These are phyloP conservation scores for Jacaranda copaia DNA, from an alignment of 257 asterid species.

Conservation along the genomic window DNA sequence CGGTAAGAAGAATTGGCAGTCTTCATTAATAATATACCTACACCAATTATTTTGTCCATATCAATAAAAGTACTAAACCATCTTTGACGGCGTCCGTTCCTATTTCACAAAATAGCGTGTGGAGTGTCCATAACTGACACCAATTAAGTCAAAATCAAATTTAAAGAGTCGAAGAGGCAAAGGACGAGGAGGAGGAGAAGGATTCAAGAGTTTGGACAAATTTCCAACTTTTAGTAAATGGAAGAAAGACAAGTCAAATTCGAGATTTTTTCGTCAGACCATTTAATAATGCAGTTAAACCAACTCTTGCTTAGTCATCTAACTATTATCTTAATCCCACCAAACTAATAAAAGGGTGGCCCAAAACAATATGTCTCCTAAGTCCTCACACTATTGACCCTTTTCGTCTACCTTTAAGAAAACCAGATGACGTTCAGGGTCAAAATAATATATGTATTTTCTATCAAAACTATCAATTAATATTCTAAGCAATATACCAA, in stretches of 20 bases:
- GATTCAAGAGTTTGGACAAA: conserved; percentile 27
- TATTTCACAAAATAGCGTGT: background rate
- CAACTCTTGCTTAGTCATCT: conserved; percentile 36
- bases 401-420: too few species aligned
- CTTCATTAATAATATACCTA: background rate
- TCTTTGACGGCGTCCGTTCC: conserved; percentile 29
- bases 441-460: too few species aligned
- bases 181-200: background rate
- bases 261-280: conserved; percentile 30
- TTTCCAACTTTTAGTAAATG: conserved; percentile 10
- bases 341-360: background rate
- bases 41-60: background rate
- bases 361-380: too few species aligned
- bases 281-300: conserved; percentile 62
- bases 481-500: too few species aligned
- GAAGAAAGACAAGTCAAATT: conserved; percentile 35
- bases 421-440: too few species aligned
- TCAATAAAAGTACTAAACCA: conserved; percentile 6
- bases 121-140: background rate
- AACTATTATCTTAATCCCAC: background rate
- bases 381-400: too few species aligned
- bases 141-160: conserved; percentile 13
- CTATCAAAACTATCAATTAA: too few species aligned
- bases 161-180: background rate
- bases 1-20: conserved; percentile 5